phyloP scores from a whole-genome alignment of 805 yeast genomes.

The Debaryomyces hansenii region DNA sequence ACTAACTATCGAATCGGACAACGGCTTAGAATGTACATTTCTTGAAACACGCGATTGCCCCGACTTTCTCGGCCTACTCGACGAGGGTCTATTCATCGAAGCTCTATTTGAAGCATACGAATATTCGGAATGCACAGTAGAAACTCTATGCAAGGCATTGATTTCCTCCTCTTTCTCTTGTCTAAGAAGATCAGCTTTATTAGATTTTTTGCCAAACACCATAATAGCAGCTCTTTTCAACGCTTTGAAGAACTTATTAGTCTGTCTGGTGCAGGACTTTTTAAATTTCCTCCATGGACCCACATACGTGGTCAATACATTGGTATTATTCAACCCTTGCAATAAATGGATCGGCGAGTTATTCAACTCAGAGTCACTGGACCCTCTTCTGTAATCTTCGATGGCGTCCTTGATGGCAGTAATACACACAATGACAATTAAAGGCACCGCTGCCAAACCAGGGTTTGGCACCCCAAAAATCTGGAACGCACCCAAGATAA shows the following conservation, averaged over 20 bases:
- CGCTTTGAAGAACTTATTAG: conserved; percentile 13
- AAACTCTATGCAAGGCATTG: conserved; percentile 32
- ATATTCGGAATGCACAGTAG: conserved; percentile 38
- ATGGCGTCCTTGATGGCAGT: conserved; percentile 78
- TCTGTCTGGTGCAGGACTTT: conserved; percentile 48
- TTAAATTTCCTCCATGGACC: conserved; percentile 70
- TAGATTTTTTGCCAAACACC: conserved; percentile 24
- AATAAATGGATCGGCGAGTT: conserved; percentile 62
- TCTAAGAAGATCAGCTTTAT: conserved; percentile 25
- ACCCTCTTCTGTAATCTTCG: conserved; percentile 69
- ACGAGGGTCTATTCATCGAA: neutral
- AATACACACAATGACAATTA: conserved; percentile 72
- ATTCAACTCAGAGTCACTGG: conserved; percentile 67
- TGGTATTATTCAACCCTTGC: conserved; percentile 54
- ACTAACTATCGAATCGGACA: conserved; percentile 22
- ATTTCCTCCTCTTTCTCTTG: conserved; percentile 23
- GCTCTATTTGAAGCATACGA: conserved; percentile 10
- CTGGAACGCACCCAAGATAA: conserved; percentile 57
- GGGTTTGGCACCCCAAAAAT: conserved; percentile 76
- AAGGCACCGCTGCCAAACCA: conserved; percentile 76
- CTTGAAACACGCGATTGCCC: neutral
- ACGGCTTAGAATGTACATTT: conserved; percentile 8
- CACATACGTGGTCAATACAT: conserved; percentile 54
- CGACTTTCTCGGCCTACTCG: conserved; percentile 8
- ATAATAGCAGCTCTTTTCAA: conserved; percentile 20